These are phyloP conservation scores for Nemophila menziesii DNA, from an alignment of 257 asterid species.

Conservation along the genomic window DNA sequence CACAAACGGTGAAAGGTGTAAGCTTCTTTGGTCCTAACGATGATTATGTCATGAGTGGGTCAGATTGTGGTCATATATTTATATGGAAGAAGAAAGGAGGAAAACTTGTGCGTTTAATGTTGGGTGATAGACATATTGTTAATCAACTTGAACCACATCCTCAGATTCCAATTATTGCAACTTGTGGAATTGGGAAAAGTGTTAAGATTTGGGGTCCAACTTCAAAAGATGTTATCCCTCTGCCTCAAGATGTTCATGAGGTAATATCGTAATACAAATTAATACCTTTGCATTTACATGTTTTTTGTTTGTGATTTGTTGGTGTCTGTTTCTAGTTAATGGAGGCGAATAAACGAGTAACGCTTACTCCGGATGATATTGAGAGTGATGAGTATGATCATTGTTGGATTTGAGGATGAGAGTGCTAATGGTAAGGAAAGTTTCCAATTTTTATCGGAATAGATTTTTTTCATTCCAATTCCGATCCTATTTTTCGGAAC, in stretches of 20 bases:
- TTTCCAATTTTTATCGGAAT: too few species aligned
- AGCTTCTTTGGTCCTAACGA: conserved; percentile 65
- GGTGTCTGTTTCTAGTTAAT: conserved; percentile 28
- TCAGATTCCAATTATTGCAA: conserved; percentile 49
- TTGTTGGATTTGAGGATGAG: conserved; percentile 45
- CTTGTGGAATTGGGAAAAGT: conserved; percentile 58
- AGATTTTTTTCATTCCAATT: too few species aligned
- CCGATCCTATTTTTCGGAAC: too few species aligned
- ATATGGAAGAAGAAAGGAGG: conserved; percentile 67
- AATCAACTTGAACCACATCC: conserved; percentile 69
- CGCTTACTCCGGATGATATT: conserved; percentile 46
- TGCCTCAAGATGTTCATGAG: conserved; percentile 51
- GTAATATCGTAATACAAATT: conserved; percentile 18
- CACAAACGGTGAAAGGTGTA: conserved; percentile 60
- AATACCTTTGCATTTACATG: background rate
- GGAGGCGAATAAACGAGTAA: conserved; percentile 44
- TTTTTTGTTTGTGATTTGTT: background rate
- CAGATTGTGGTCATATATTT: conserved; percentile 72
- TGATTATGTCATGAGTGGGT: conserved; percentile 59
- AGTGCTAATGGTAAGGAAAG: conserved; percentile 24
- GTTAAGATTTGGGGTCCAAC: conserved; percentile 67
- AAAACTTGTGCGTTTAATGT: conserved; percentile 51
- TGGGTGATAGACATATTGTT: conserved; percentile 50
- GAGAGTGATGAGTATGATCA: conserved; percentile 37
- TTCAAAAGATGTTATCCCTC: conserved; percentile 34